Evolutionary conservation across 768 basidiomycete genomes (phyloP).

Genomic region (Rhodosporidiobolus odoratus): DNA sequence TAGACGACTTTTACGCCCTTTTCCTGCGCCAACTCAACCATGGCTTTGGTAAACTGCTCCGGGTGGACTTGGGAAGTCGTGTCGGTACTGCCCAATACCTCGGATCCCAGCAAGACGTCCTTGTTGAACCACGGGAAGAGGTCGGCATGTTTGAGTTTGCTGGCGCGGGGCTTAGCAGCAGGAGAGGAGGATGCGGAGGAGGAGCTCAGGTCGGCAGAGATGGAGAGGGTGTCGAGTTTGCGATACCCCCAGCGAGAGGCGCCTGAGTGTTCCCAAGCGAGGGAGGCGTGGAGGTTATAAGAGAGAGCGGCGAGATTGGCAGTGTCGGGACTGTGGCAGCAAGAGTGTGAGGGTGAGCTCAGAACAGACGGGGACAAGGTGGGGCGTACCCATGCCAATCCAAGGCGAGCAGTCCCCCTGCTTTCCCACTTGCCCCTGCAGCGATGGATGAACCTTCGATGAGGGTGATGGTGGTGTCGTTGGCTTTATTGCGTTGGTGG

Average conservation of each 20-base stretch:
- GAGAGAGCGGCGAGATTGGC: constrained; percentile 63
- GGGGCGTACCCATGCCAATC: constrained; percentile 60
- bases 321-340: constrained; percentile 50
- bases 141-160: constrained; percentile 6
- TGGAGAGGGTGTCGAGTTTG: constrained; percentile 57
- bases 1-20: constrained; percentile 54
- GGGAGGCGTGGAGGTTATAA: constrained; percentile 65
- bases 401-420: constrained; percentile 75
- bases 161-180: background rate
- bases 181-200: background rate
- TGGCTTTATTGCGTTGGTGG: background rate
- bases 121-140: constrained; percentile 30
- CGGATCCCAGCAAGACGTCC: constrained; percentile 16
- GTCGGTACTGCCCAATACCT: constrained; percentile 21
- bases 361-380: background rate
- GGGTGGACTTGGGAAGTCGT: constrained; percentile 52
- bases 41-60: constrained; percentile 64
- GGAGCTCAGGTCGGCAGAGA: constrained; percentile 28
- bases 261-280: constrained; percentile 67
- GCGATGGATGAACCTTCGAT: constrained; percentile 68
- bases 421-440: constrained; percentile 76
- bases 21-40: constrained; percentile 61
- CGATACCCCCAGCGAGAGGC: constrained; percentile 76
- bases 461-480: constrained; percentile 51
- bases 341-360: background rate